These are phyloP conservation scores for Laguncularia racemosa DNA, from an alignment of 345 rosid genomes.

Conservation along the genomic window DNA sequence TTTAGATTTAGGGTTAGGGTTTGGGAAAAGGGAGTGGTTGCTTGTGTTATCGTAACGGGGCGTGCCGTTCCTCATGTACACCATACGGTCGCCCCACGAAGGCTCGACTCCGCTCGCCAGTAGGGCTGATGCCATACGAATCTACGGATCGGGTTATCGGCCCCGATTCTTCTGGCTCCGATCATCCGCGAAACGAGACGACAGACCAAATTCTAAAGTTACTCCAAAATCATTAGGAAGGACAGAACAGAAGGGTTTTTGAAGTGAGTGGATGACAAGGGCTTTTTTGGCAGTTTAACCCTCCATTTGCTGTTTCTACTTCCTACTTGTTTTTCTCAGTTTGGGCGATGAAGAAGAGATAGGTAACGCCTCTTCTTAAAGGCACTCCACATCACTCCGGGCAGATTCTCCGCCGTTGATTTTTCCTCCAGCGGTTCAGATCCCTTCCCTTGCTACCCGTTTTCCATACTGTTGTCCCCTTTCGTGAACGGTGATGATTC, in stretches of 20 bases:
- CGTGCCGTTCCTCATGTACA: conserved; percentile 25
- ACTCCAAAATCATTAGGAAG: no score
- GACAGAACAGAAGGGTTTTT: no score
- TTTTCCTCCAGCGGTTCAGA: conserved; percentile 14
- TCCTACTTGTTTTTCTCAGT: not conserved
- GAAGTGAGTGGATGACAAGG: not conserved
- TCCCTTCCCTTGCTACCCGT: conserved; percentile 14
- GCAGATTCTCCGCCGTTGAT: conserved; percentile 22
- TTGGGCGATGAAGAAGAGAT: conserved; percentile 10
- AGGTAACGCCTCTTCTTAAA: conserved; percentile 25
- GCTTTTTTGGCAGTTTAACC: conserved; percentile 10
- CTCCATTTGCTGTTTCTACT: conserved; percentile 5
- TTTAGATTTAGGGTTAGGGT: conserved; percentile 12
- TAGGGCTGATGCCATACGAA: conserved; percentile 29
- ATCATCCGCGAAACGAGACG: conserved; percentile 2
- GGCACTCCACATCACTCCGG: conserved; percentile 35
- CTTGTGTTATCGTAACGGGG: no score
- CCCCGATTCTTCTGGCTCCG: conserved; percentile 15
- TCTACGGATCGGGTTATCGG: conserved; percentile 5
- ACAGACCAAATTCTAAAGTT: not conserved
- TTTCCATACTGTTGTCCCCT: conserved; percentile 1
- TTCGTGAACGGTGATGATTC: conserved; percentile 14
- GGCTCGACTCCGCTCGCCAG: conserved; percentile 32
- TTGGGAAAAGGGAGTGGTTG: conserved; percentile 2
- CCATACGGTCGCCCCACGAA: conserved; percentile 28